Evolutionary conservation across 2,329 filamentous ascomycete species (phyloP).

Genomic region (Calonectria hongkongensis): DNA sequence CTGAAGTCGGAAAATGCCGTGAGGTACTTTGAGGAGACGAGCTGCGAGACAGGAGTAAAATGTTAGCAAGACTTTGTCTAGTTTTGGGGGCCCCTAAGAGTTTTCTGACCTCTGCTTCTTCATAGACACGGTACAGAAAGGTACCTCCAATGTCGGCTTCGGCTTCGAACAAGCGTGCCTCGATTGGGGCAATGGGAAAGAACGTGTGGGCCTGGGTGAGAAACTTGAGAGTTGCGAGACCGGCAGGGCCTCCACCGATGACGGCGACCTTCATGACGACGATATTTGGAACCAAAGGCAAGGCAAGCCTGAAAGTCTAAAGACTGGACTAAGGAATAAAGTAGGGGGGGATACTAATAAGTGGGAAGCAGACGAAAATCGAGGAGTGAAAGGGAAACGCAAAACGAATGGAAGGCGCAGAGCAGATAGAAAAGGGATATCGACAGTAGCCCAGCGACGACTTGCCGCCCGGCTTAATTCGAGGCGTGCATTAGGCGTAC

Average conservation of each 20-base stretch:
- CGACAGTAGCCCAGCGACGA: background rate
- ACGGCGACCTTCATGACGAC: slow-evolving; percentile 62
- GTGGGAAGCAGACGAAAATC: background rate
- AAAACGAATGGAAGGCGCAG: background rate
- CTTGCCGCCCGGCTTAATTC: background rate
- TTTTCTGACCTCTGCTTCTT: slow-evolving; percentile 65
- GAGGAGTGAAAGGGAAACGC: background rate
- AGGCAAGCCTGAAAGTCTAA: slow-evolving; percentile 15
- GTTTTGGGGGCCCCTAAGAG: accelerated
- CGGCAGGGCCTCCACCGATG: slow-evolving; percentile 66
- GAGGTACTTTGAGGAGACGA: slow-evolving; percentile 70
- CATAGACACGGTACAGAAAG: slow-evolving; percentile 68
- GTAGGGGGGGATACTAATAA: too few relatives aligned
- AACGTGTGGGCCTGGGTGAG: slow-evolving; percentile 62
- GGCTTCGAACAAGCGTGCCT: slow-evolving; percentile 67
- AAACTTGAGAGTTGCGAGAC: slow-evolving; percentile 64
- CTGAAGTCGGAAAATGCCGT: slow-evolving; percentile 71
- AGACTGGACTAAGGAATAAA: background rate
- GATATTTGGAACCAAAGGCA: slow-evolving; percentile 1
- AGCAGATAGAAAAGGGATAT: too few relatives aligned
- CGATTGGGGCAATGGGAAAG: slow-evolving; percentile 61
- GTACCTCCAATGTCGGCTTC: slow-evolving; percentile 67
- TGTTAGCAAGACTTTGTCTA: background rate
- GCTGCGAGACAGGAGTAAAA: slow-evolving; percentile 47
- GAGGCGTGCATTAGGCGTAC: background rate